A percentile compares a stretch with the other conserved stretches of the same genome.
phyloP scores from a whole-genome alignment of 768 basidiomycete species.

The Termitomyces sp. region DNA sequence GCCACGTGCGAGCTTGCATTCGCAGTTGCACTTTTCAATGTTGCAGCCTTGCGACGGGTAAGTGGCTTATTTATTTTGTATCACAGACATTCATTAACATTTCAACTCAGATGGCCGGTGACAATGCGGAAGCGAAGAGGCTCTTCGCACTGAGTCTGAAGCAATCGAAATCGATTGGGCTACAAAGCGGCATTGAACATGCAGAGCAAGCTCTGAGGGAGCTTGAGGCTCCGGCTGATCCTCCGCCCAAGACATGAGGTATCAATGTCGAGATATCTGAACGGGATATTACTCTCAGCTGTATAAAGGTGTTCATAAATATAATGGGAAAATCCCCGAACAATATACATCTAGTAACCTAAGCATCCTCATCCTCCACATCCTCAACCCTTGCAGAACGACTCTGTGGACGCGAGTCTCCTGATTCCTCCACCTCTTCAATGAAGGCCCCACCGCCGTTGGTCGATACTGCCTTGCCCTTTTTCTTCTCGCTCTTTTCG shows the following conservation, averaged over 20 bases:
- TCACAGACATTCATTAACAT: neutral
- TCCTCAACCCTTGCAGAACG: slow-evolving; percentile 48
- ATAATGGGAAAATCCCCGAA: slow-evolving; percentile 3
- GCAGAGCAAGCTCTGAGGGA: slow-evolving; percentile 28
- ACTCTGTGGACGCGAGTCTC: slow-evolving; percentile 39
- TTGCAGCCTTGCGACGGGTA: slow-evolving; percentile 55
- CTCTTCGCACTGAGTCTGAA: slow-evolving; percentile 33
- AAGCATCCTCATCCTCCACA: slow-evolving; percentile 42
- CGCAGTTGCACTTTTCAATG: slow-evolving; percentile 59
- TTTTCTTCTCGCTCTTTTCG: slow-evolving; percentile 52
- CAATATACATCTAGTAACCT: slow-evolving; percentile 14
- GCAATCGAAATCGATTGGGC: slow-evolving; percentile 35
- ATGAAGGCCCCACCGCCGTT: slow-evolving; percentile 42
- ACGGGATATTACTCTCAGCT: neutral
- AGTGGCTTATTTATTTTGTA: neutral
- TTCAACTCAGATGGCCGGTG: slow-evolving; percentile 34
- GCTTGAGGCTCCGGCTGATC: slow-evolving; percentile 1
- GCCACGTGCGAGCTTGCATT: slow-evolving; percentile 53
- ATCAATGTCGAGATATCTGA: neutral
- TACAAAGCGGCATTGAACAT: slow-evolving; percentile 31
- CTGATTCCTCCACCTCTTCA: slow-evolving; percentile 47
- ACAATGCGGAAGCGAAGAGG: slow-evolving; percentile 32
- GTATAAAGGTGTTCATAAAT: slow-evolving; percentile 4
- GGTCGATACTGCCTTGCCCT: slow-evolving; percentile 41
- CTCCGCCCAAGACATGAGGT: neutral